phyloP scores from a whole-genome alignment of 495 filamentous ascomycete genomes.

The Penicillium pancosmium region DNA sequence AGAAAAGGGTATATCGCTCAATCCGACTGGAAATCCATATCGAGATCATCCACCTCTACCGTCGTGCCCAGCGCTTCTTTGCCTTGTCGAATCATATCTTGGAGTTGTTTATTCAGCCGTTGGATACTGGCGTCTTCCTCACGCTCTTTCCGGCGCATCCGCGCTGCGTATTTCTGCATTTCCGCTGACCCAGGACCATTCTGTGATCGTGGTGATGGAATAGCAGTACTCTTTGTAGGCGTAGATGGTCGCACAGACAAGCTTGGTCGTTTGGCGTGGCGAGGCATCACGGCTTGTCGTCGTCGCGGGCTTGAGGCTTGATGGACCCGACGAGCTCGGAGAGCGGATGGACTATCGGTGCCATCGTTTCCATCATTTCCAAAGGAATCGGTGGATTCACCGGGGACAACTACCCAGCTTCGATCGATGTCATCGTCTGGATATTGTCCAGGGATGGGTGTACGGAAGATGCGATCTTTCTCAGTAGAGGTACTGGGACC shows the following conservation, averaged over 20 bases:
- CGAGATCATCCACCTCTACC: constrained; percentile 67
- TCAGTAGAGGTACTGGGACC: constrained; percentile 19
- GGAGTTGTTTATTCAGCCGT: constrained; percentile 74
- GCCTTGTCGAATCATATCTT: constrained; percentile 85
- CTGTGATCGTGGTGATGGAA: constrained; percentile 39
- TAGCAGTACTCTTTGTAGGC: constrained; percentile 38
- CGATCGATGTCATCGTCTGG: constrained; percentile 59
- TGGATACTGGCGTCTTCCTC: constrained; percentile 78
- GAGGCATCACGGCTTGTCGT: constrained; percentile 29
- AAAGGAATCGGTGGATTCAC: constrained; percentile 26
- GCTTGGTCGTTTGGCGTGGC: constrained; percentile 31
- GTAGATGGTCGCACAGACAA: constrained; percentile 35
- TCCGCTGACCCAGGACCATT: constrained; percentile 58
- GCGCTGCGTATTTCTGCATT: constrained; percentile 66
- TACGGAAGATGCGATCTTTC: constrained; percentile 23
- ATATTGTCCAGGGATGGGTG: constrained; percentile 32
- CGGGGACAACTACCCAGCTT: constrained; percentile 78
- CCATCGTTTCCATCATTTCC: constrained; percentile 8
- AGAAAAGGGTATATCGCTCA: constrained; percentile 5
- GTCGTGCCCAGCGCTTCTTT: constrained; percentile 83
- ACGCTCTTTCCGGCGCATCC: constrained; percentile 68
- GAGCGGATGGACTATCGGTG: constrained; percentile 22
- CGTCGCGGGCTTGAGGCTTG: constrained; percentile 33
- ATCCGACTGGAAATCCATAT: constrained; percentile 40
- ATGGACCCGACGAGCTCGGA: constrained; percentile 24